Percentiles rank a stretch among this genome's conserved stretches.
phyloP scores from a whole-genome alignment of 1,284 basidiomycete species.

The Ustilago lituana region DNA sequence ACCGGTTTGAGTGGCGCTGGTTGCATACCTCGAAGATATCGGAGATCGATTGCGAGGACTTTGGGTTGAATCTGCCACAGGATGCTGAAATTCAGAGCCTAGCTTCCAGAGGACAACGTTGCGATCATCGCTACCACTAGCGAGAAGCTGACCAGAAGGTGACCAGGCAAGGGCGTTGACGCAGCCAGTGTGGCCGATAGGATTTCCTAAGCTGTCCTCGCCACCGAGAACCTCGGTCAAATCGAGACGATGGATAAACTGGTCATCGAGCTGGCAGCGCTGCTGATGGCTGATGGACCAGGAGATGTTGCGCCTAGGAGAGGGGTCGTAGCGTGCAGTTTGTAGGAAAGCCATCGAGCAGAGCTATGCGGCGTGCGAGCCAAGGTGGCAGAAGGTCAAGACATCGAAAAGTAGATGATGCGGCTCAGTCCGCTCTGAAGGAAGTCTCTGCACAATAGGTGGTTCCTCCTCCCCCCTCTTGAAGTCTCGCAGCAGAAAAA shows the following conservation, averaged over 20 bases:
- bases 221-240: conserved; percentile 38
- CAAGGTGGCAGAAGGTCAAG: neutral
- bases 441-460: no score
- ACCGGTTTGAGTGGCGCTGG: conserved; percentile 3
- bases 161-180: conserved; percentile 80
- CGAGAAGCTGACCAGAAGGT: conserved; percentile 76
- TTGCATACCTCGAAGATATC: neutral
- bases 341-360: conserved; percentile 8
- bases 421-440: no score
- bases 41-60: conserved; percentile 1
- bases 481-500: no score
- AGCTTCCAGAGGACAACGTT: conserved; percentile 78
- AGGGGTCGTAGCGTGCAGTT: conserved; percentile 5
- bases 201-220: conserved; percentile 7
- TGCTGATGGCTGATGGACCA: conserved; percentile 14
- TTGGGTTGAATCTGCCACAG: conserved; percentile 42
- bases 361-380: neutral
- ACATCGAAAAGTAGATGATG: conserved; percentile 1
- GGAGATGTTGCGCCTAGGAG: conserved; percentile 12
- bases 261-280: conserved; percentile 26
- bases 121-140: conserved; percentile 83
- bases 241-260: conserved; percentile 34
- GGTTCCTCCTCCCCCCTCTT: no score
- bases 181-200: conserved; percentile 43
- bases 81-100: conserved; percentile 68